These are phyloP conservation scores for Paecilomyces sp. DNA, from an alignment of 2,329 filamentous ascomycete species.

Conservation along the genomic window DNA sequence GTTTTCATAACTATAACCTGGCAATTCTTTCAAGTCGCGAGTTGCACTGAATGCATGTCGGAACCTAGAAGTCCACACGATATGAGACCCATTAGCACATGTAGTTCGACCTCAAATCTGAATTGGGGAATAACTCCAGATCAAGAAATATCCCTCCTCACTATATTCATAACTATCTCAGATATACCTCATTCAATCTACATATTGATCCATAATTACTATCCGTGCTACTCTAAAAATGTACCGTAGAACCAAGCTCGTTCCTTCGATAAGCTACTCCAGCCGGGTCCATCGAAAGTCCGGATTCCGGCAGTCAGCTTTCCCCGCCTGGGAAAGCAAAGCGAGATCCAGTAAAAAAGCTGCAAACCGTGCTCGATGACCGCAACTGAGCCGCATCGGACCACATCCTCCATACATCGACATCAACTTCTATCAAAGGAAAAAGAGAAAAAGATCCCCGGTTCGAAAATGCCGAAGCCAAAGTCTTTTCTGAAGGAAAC, in stretches of 20 bases:
- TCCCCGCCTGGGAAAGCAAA: not conserved
- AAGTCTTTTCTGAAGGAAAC: conserved; percentile 19
- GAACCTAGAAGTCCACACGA: not conserved
- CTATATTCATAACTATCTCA: no score
- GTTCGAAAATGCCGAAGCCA: not conserved
- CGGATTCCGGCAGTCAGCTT: not conserved
- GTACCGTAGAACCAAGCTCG: not conserved
- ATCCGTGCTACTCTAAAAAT: not conserved
- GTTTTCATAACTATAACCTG: not conserved
- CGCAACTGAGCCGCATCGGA: not conserved
- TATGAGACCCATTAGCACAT: not conserved
- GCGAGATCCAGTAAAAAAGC: not conserved
- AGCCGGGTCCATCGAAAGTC: not conserved
- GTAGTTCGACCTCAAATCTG: no score
- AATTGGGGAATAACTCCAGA: no score
- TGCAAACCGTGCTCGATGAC: not conserved
- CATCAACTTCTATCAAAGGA: no score
- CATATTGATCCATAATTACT: not conserved
- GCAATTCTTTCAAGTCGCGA: not conserved
- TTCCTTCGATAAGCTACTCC: not conserved
- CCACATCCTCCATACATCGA: no score
- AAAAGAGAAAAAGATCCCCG: no score
- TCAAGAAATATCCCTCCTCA: no score
- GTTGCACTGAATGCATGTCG: not conserved
- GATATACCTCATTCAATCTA: no score